phyloP scores from a whole-genome alignment of 192 early-diverging fungal genomes.

The Kickxella alabastrina region DNA sequence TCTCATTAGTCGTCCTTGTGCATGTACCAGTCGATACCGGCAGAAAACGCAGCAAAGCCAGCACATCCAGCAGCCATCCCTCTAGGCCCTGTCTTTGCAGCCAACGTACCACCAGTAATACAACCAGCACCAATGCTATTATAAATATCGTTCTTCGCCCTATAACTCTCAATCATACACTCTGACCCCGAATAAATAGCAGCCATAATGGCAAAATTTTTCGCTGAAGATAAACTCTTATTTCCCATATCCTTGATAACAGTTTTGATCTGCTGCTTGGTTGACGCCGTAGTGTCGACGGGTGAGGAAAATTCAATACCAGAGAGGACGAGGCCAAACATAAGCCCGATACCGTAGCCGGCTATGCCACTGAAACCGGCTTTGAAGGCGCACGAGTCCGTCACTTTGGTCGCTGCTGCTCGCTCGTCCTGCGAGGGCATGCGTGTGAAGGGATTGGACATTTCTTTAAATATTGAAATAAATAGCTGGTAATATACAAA shows the following conservation, averaged over 20 bases:
- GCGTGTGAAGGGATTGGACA: conserved; percentile 42
- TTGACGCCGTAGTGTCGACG: conserved; percentile 61
- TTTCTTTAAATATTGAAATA: background rate
- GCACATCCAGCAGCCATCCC: conserved; percentile 77
- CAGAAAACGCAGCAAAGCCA: conserved; percentile 92
- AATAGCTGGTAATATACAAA: too few relatives aligned
- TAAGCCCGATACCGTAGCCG: conserved; percentile 83
- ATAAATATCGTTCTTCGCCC: conserved; percentile 92
- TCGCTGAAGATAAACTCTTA: conserved; percentile 77
- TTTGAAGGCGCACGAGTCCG: conserved; percentile 77
- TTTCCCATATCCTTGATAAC: conserved; percentile 87
- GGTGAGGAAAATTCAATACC: conserved; percentile 82
- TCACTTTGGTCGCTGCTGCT: conserved; percentile 31
- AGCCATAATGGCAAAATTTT: conserved; percentile 90
- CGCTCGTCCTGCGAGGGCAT: conserved; percentile 39
- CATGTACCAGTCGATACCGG: conserved; percentile 90
- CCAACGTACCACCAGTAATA: conserved; percentile 83
- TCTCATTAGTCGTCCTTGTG: conserved; percentile 53
- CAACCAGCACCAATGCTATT: conserved; percentile 89
- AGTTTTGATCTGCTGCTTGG: conserved; percentile 79
- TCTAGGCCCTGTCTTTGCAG: conserved; percentile 69
- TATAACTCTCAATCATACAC: conserved; percentile 93
- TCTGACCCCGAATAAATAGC: conserved; percentile 91
- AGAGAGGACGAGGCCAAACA: conserved; percentile 92
- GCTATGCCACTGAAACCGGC: conserved; percentile 62